Evolutionary conservation across 495 filamentous ascomycete species (phyloP), one percentile per base, ranked within the genome.

Genomic region (Aspergillus campestris): DNA sequence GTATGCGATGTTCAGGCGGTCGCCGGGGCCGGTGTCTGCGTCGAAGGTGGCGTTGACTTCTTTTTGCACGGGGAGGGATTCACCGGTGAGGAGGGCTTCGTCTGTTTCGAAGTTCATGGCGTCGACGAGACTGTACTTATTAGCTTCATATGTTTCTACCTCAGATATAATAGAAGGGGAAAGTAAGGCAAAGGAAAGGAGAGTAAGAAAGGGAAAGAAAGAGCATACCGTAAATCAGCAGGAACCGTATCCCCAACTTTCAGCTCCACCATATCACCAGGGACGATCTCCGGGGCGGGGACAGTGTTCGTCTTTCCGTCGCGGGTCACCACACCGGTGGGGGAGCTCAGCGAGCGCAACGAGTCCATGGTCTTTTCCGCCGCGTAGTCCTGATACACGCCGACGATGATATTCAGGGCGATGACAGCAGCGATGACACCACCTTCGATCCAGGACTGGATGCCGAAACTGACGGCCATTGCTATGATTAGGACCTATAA

Each of bases 241-340:
- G 87, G 87, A 3, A 91, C 77, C 2, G 83, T 88, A 62, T 91
- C 87, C 30, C 87, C 87, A 54, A 87, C 86, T 72, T 87, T 89
- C 35, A 94, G 61, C 40, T 83, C 73, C 35, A 88, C 70, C 55
- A 92, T 76, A 60, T 83, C 80, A 13, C 81, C 81, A 6, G 74
- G 77, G 3, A 84, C 78, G 35, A 80, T 66, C 43, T 80, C 75
- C 15, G 57, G 59, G 8, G 77, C 74, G 9, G 74, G 67, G 18
- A 84, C 62, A 13, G 66, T 78, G 34, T 67, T 43, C 41, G 67
- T 69, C 47, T 74, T 64, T 0, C 75, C 74, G 44, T 78, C 65
- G 9, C 81, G 70, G 12, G 83, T 67, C 0, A 74, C 74, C 7
- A 61, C 72, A 6, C 79, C 80, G 0, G 80, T 82, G 3, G 80